phyloP scores from a whole-genome alignment of 2,329 filamentous ascomycete species.

The Nannizzia gypsea region DNA sequence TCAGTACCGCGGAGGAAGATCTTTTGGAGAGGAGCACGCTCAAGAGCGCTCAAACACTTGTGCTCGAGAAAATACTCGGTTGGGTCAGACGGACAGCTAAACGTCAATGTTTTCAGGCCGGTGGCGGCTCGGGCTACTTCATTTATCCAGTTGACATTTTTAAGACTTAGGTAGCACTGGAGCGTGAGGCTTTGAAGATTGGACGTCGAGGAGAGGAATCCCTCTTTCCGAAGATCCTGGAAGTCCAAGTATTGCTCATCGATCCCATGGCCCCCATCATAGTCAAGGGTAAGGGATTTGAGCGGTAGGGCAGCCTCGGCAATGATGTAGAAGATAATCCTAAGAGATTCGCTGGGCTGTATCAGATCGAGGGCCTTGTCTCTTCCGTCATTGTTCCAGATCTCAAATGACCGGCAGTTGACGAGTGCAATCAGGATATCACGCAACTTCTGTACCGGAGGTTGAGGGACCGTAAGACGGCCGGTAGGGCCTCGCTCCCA shows the following conservation, averaged over 20 bases:
- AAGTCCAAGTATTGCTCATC: not conserved
- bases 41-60: too few species aligned
- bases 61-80: too few species aligned
- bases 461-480: not conserved
- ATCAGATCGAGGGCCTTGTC: not conserved
- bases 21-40: not conserved
- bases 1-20: not conserved
- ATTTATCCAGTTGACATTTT: not conserved
- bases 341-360: not conserved
- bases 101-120: not conserved
- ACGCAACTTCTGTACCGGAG: not conserved
- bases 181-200: not conserved
- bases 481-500: not conserved
- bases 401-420: not conserved
- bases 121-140: not conserved
- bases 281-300: not conserved
- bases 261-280: not conserved
- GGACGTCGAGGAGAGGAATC: not conserved
- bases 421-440: not conserved
- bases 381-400: not conserved
- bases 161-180: not conserved
- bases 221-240: not conserved
- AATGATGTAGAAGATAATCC: not conserved
- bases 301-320: not conserved
- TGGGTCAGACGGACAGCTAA: too few species aligned